Evolutionary conservation across 306 rosid genomes (phyloP).

Genomic region (Quercus wislizeni): DNA sequence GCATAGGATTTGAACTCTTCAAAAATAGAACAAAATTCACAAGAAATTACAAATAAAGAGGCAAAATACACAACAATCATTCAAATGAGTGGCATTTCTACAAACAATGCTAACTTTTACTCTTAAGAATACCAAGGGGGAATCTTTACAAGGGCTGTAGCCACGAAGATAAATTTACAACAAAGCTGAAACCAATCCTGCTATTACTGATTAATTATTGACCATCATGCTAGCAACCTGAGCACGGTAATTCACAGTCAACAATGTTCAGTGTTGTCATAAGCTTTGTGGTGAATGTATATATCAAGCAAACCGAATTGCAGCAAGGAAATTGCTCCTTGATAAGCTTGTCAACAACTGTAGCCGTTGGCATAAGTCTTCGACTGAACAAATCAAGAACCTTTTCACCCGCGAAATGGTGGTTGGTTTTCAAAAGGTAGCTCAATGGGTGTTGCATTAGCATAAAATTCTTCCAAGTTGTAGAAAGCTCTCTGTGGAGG

Average conservation of each 20-base stretch:
- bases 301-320: too few relatives aligned
- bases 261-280: not conserved
- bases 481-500: conserved; percentile 82
- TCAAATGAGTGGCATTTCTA: too few relatives aligned
- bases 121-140: too few relatives aligned
- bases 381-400: not conserved
- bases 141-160: too few relatives aligned
- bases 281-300: not conserved
- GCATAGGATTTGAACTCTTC: too few relatives aligned
- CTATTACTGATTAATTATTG: not conserved
- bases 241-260: not conserved
- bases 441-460: conserved; percentile 70
- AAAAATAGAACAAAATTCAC: too few relatives aligned
- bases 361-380: conserved; percentile 4
- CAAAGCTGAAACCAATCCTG: too few relatives aligned
- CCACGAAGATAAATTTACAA: too few relatives aligned
- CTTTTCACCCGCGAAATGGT: conserved; percentile 52
- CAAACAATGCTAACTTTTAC: too few relatives aligned
- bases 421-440: conserved; percentile 81
- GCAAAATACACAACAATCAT: too few relatives aligned
- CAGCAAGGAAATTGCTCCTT: not conserved
- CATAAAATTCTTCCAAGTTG: conserved; percentile 94
- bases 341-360: conserved; percentile 20
- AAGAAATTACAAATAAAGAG: too few relatives aligned
- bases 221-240: not conserved